A percentile compares a stretch with the other conserved stretches of the same genome.
These are phyloP conservation scores for Ophiostoma ips DNA, from an alignment of 2,329 filamentous ascomycete genomes.

Conservation along the genomic window DNA sequence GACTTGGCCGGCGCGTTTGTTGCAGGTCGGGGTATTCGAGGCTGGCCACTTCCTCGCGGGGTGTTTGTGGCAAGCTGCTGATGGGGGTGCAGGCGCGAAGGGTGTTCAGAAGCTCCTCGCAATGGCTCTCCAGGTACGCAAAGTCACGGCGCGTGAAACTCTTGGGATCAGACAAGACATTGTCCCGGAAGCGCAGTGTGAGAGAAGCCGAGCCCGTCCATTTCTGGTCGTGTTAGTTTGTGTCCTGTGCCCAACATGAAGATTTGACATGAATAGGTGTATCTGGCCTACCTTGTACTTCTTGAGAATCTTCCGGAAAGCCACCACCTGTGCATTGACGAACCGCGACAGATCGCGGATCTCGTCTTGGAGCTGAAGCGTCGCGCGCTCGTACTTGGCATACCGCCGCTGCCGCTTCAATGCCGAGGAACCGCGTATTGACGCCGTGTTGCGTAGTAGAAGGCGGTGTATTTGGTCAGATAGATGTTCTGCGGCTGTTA, in stretches of 20 bases:
- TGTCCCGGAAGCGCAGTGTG: slow-evolving; percentile 49
- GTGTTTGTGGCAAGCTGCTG: slow-evolving; percentile 20
- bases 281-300: slow-evolving; percentile 52
- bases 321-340: slow-evolving; percentile 56
- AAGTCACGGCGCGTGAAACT: slow-evolving; percentile 61
- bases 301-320: slow-evolving; percentile 66
- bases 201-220: slow-evolving; percentile 64
- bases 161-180: slow-evolving; percentile 50
- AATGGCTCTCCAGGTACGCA: slow-evolving; percentile 33
- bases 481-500: slow-evolving; percentile 29
- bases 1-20: slow-evolving; percentile 6
- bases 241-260: neutral
- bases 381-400: slow-evolving; percentile 37
- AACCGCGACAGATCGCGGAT: slow-evolving; percentile 58
- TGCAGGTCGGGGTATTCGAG: slow-evolving; percentile 17
- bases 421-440: slow-evolving; percentile 21
- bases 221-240: slow-evolving; percentile 36
- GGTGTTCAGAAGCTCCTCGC: slow-evolving; percentile 34
- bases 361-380: slow-evolving; percentile 52
- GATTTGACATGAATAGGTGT: neutral
- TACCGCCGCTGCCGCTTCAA: slow-evolving; percentile 37
- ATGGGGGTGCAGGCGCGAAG: slow-evolving; percentile 32
- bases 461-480: slow-evolving; percentile 33
- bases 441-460: slow-evolving; percentile 28
- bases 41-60: slow-evolving; percentile 16